Evolutionary conservation across 2,329 filamentous ascomycete genomes (phyloP), one percentile per base, ranked within the genome.

Genomic region (Penicillium sp.): DNA sequence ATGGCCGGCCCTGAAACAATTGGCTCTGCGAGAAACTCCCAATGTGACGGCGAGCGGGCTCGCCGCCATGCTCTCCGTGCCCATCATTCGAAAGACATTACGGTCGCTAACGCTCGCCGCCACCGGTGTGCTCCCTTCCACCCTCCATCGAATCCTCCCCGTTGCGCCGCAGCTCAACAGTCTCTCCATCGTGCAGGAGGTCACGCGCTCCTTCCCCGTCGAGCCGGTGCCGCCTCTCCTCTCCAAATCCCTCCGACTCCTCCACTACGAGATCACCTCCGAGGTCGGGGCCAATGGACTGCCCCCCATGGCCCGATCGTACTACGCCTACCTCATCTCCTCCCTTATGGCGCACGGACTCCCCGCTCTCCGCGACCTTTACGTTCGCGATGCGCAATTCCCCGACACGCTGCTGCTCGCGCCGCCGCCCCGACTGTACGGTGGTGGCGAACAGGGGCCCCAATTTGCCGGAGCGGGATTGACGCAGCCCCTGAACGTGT

Each of bases 251-350:
- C 78, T 97, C 18, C 73, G 76, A 56, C 85, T 81, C 3, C 73
- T 97, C 11, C 85, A 91, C 58, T 96, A 84, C 64, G 91, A 96
- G 68, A 87, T 97, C 64, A 85, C 81, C 9, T 69, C 67, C 5
- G 49, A 60, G 4, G 72, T 80, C 0, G 80, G 82, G 24, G 76
- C 83, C 9, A 85, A 81, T 51, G 69, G 73, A 9, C 66, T 78
- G 43, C 73, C 76, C 43, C 69, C 74, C 0, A 74, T 77, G 1
- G 71, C 75, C 5, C 70, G 73, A 25, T 79, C 77, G 13, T 94
- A 95, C 72, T 95, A 96, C 68, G 80, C 82, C 51, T 95, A 95
- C 68, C 80, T 97, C 18, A 84, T 88, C 26, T 80, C 80, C n/a
- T 95, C 88, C 0, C 80, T 97, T 29, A 81, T 93, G 51, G 79